phyloP scores from a whole-genome alignment of 139 green algal genomes.

The Pleodorina starrii region DNA sequence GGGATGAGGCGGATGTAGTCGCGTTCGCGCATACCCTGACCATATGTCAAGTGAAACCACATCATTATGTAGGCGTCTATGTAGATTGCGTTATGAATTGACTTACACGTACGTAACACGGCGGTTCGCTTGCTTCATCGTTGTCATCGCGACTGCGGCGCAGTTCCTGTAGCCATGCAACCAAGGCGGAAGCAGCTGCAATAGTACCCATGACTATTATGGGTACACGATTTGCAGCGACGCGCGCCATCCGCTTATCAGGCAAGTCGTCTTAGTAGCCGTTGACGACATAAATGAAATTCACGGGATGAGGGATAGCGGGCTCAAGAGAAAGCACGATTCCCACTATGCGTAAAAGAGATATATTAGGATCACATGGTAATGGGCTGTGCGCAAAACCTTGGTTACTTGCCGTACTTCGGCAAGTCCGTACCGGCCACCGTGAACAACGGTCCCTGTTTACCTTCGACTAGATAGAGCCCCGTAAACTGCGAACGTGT shows the following conservation, averaged over 20 bases:
- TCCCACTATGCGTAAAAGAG: background rate
- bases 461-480: background rate
- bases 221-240: background rate
- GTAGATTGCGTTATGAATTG: background rate
- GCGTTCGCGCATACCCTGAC: conserved; percentile 47
- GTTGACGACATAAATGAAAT: background rate
- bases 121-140: background rate
- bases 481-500: background rate
- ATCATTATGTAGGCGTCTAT: background rate
- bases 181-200: background rate
- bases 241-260: background rate
- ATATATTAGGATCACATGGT: background rate
- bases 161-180: background rate
- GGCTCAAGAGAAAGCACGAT: background rate
- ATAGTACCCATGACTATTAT: background rate
- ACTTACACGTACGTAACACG: background rate
- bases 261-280: background rate
- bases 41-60: too few relatives aligned
- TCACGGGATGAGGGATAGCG: background rate
- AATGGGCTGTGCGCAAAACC: too few relatives aligned
- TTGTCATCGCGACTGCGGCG: background rate
- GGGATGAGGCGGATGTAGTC: conserved; percentile 46
- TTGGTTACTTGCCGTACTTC: background rate
- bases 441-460: background rate
- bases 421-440: background rate